These are phyloP conservation scores for Cytospora mali DNA, from an alignment of 2,329 filamentous ascomycete genomes.

Conservation along the genomic window DNA sequence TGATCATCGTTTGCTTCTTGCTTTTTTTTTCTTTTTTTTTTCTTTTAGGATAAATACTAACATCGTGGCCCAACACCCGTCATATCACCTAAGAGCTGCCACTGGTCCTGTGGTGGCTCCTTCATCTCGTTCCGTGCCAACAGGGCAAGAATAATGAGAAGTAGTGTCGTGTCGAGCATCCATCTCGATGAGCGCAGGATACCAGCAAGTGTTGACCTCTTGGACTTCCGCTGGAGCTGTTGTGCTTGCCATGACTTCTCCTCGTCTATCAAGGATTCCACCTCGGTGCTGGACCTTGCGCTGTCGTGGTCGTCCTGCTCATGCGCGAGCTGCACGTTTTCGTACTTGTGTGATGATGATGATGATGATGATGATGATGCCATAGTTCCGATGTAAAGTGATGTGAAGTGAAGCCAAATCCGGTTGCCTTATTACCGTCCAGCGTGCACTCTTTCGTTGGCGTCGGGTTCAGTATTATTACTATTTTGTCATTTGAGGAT, in stretches of 20 bases:
- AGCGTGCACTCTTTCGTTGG: slow-evolving; percentile 12
- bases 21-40: too few species aligned
- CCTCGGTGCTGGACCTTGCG: slow-evolving; percentile 41
- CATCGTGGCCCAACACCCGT: slow-evolving; percentile 41
- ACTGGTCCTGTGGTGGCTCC: slow-evolving; percentile 31
- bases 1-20: too few species aligned
- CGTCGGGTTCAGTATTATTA: background rate
- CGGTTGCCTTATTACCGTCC: slow-evolving; percentile 24
- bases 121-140: slow-evolving; percentile 38
- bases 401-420: slow-evolving; percentile 13
- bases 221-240: slow-evolving; percentile 33
- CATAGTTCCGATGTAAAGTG: slow-evolving; percentile 7
- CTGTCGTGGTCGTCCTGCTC: slow-evolving; percentile 42
- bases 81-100: slow-evolving; percentile 42
- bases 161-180: slow-evolving; percentile 43
- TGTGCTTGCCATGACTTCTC: slow-evolving; percentile 40
- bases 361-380: too few species aligned
- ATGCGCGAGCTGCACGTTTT: slow-evolving; percentile 33
- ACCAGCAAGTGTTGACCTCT: slow-evolving; percentile 31
- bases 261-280: slow-evolving; percentile 45
- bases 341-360: slow-evolving; percentile 36
- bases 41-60: slow-evolving; percentile 25
- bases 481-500: background rate
- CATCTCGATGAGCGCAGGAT: slow-evolving; percentile 41
- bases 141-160: slow-evolving; percentile 43